Evolutionary conservation across 2,329 filamentous ascomycete species (phyloP).

Genomic region (Pseudogymnoascus sp.): DNA sequence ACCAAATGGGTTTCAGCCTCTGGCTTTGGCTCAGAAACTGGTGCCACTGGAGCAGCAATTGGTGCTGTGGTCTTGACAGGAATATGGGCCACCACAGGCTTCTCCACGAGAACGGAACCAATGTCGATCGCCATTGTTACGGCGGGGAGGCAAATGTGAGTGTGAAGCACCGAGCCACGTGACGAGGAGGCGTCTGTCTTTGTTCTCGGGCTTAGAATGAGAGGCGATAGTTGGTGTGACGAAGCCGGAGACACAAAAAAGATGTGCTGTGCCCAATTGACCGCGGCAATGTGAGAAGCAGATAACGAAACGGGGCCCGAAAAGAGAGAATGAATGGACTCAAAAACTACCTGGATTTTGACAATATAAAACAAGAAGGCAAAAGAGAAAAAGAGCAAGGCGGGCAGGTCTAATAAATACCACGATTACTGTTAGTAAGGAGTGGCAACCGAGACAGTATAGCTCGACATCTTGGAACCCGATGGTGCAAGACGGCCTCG

Average conservation of each 20-base stretch:
- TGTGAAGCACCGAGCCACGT: neutral
- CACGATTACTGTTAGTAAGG: neutral
- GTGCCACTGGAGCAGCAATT: neutral
- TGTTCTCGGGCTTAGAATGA: neutral
- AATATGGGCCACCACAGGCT: neutral
- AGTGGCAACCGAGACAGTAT: slow-evolving; percentile 4
- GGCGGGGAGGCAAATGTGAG: neutral
- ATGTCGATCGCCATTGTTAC: neutral
- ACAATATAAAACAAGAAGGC: neutral
- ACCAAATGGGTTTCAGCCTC: slow-evolving; percentile 38
- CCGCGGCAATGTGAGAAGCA: neutral
- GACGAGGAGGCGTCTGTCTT: neutral
- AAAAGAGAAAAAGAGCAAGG: neutral
- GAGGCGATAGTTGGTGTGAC: neutral
- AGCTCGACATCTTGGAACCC: neutral
- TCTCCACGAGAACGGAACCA: neutral
- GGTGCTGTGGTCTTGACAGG: neutral
- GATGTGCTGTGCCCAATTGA: neutral
- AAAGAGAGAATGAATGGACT: slow-evolving; percentile 3
- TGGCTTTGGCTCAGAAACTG: neutral
- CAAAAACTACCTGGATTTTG: slow-evolving; percentile 2
- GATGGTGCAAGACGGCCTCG: slow-evolving; percentile 4
- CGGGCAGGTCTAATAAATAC: slow-evolving; percentile 4
- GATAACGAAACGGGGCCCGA: neutral
- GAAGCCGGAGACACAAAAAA: neutral